These are phyloP conservation scores for Cornus controversa DNA, from an alignment of 148 eudicot genomes.

Conservation along the genomic window DNA sequence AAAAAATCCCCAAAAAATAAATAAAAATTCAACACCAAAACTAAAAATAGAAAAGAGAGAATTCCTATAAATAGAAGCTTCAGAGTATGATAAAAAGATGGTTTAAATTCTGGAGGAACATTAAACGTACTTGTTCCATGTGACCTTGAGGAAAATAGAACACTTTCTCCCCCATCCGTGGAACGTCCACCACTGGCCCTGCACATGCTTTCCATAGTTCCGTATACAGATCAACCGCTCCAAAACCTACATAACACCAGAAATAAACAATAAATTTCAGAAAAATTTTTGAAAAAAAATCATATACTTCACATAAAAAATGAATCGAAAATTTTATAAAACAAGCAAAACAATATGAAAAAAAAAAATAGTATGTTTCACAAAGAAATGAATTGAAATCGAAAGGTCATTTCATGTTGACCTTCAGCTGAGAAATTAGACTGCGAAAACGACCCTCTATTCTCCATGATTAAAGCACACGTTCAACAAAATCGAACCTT, in stretches of 20 bases:
- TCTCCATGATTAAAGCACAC: slow-evolving; percentile 31
- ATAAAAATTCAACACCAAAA: slow-evolving; percentile 16
- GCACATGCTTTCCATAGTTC: slow-evolving; percentile 97
- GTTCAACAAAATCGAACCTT: slow-evolving; percentile 5
- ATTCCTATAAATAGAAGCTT: neutral
- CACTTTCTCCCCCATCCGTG: slow-evolving; percentile 57
- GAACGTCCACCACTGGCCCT: slow-evolving; percentile 86
- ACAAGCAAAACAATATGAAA: neutral
- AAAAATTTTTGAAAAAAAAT: too few species aligned
- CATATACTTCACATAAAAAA: neutral
- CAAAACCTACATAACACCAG: slow-evolving; percentile 15
- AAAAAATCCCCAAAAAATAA: slow-evolving; percentile 3
- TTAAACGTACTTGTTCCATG: slow-evolving; percentile 74
- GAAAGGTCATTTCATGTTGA: neutral
- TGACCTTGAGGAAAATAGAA: slow-evolving; percentile 95
- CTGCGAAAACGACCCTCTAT: slow-evolving; percentile 43
- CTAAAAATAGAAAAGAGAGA: slow-evolving; percentile 4
- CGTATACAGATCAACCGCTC: slow-evolving; percentile 47
- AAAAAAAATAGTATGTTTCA: too few species aligned
- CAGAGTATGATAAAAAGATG: neutral
- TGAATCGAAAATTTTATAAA: neutral
- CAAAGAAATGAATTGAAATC: neutral
- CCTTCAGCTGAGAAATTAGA: slow-evolving; percentile 39
- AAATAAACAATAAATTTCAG: neutral
- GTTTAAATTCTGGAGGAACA: neutral